These are phyloP conservation scores for Pisolithus marmoratus DNA, from an alignment of 768 basidiomycete genomes.

Conservation along the genomic window DNA sequence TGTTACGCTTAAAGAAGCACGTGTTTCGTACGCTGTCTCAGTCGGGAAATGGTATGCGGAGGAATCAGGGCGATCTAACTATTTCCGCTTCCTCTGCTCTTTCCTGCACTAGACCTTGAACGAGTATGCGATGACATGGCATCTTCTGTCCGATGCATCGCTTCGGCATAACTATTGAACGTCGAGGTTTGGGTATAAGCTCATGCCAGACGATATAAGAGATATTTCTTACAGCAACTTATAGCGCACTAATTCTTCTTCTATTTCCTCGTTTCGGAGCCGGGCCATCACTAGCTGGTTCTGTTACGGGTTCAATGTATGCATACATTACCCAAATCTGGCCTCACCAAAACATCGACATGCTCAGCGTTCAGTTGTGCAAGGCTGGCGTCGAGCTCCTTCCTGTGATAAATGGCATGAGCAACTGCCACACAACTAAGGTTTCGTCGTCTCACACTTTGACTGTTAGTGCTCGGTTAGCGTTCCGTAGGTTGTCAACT, in stretches of 20 bases:
- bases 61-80: slow-evolving; percentile 1
- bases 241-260: slow-evolving; percentile 90
- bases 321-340: background rate
- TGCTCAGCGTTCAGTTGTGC: slow-evolving; percentile 81
- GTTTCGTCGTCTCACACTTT: slow-evolving; percentile 64
- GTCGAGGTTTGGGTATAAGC: background rate
- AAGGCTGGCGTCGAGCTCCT: slow-evolving; percentile 71
- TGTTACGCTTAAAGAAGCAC: too few relatives aligned
- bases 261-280: slow-evolving; percentile 87
- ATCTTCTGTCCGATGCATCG: slow-evolving; percentile 73
- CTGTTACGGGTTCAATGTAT: slow-evolving; percentile 36
- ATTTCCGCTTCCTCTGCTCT: slow-evolving; percentile 15
- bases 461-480: slow-evolving; percentile 65
- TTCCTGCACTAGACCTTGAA: slow-evolving; percentile 29
- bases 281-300: slow-evolving; percentile 89
- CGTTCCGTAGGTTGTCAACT: slow-evolving; percentile 75
- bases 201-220: background rate
- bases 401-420: slow-evolving; percentile 39
- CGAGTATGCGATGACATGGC: slow-evolving; percentile 62
- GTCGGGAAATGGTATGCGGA: background rate
- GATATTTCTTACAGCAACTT: slow-evolving; percentile 64
- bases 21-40: background rate
- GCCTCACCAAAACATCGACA: slow-evolving; percentile 61
- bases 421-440: slow-evolving; percentile 1
- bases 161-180: slow-evolving; percentile 53